Evolutionary conservation across 257 asterid genomes (phyloP), one percentile per base, ranked within the genome.

Genomic region (Gentiana dahurica): DNA sequence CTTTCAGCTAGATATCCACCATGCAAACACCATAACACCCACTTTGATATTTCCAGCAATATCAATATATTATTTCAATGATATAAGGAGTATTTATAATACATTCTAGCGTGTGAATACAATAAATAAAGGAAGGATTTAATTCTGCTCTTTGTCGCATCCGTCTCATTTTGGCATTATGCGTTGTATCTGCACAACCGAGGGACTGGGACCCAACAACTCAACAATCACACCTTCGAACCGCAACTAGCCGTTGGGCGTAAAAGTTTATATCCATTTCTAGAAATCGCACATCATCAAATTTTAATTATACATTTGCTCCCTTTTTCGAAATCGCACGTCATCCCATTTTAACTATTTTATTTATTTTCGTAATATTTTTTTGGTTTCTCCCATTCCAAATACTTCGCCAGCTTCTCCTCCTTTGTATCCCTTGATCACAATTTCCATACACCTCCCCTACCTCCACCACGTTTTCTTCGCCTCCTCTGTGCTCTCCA

Each of bases 251-350:
- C 62, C 62, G 52, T 24, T 54, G 41, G 54, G 61, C 57, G 54
- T 48, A 54, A 69, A 47, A 57, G 68, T 55, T 48, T 65, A 54
- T 72, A 54, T 72, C 46, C 58, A 58, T 59, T 57, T 68, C 65
- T 55, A 71, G 57, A 58, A 41, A 48, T 55, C 61, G 24, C 43
- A 13, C 24, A 24, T 24, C 24, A 24, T 24, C 24, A 24, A 24
- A 24, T 24, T 24, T 24, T 24, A 24, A 24, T 24, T 24, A 24
- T 24, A 24, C 24, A 24, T 24, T 24, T 24, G 24, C 24, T 72
- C 46, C 58, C 64, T 59, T 57, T 68, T 62, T 55, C 74, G 57
- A 58, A 41, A 48, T 55, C 61, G 24, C 43, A 13, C 24, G 24
- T 24, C 24, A 45, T 53, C 45, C 49, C 44, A 35, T 8, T 48